Base-by-base conservation (phyloP, 1,284 basidiomycete genomes). In the Fomitopsis betulina region DNA sequence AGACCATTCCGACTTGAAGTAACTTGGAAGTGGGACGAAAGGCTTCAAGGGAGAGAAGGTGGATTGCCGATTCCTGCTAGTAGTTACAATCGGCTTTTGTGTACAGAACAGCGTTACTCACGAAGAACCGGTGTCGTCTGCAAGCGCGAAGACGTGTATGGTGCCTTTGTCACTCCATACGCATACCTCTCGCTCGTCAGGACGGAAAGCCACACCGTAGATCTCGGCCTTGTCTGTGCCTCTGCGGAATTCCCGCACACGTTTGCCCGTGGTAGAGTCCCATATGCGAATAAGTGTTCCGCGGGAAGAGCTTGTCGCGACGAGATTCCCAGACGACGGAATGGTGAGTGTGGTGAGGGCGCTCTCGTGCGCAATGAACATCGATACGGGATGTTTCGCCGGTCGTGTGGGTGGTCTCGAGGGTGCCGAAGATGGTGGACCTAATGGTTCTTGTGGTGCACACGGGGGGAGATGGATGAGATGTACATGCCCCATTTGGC, bases 141-240 rank as follows among this genome's bases (percentile, higher is more conserved):
- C 72, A 58, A 96, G 81, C 35, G 88, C 85, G 71, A 95, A 95
- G 23, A 96, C 79, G 70, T 98, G 95, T 4, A 98, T 85, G 0
- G 96, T 98, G 39, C 96, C 95, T 75, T 98, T 98, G 73, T 98
- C 96, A 70, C 94, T 96, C 91, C 93, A 94, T 9, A 91, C 91
- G 65, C 90, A 92, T 1, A 96, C 75, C 65, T 93, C 89, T 56
- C 79, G 81, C 72, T 91, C 90, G 66, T 90, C 91, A 8, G 85
- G 87, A 61, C 87, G 79, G 71, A 89, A 90, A 55, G 85, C 85
- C 21, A 94, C 86, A 1, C 93, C 93, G 75, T 94, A 97, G 57
- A 98, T 96, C 67, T 92, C 89, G 19, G 95, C 95, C 63, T 90
- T 87, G 72, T 98, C 96, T 17, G 91, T 85, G 4, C 95, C 95